These are phyloP conservation scores for Crassisporium funariophilum DNA, from an alignment of 768 basidiomycete genomes.

Conservation along the genomic window DNA sequence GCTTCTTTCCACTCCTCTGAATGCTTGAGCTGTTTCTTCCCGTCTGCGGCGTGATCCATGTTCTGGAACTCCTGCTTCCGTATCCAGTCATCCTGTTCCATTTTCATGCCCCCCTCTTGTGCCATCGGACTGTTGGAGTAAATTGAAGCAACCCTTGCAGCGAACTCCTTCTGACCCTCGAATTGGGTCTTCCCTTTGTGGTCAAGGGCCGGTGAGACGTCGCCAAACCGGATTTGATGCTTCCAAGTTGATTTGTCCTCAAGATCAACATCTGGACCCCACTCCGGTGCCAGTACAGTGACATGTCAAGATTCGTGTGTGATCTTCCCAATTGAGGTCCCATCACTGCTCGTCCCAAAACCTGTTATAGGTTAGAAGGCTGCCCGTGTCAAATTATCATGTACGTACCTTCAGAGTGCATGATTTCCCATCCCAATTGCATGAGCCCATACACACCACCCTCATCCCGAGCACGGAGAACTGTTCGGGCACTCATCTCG, in stretches of 20 bases:
- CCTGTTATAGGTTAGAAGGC: constrained; percentile 4
- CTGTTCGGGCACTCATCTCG: too few species aligned
- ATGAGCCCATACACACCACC: too few species aligned
- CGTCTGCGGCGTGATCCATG: constrained; percentile 32
- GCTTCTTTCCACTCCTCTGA: constrained; percentile 15
- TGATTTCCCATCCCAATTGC: constrained; percentile 11
- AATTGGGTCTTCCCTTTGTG: constrained; percentile 30
- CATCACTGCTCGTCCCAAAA: constrained; percentile 25
- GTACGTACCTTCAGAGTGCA: constrained; percentile 2
- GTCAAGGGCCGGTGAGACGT: constrained; percentile 17
- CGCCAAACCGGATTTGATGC: constrained; percentile 14
- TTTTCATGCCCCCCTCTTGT: constrained; percentile 3
- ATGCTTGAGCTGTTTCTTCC: constrained; percentile 23
- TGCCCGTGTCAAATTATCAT: neutral
- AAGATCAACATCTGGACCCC: constrained; percentile 14
- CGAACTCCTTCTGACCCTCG: constrained; percentile 15
- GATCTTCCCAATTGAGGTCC: constrained; percentile 25
- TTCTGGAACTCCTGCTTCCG: constrained; percentile 20
- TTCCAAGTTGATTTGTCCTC: constrained; percentile 19
- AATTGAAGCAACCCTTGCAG: constrained; percentile 7
- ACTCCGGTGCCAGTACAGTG: constrained; percentile 16
- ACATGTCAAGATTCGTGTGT: constrained; percentile 21
- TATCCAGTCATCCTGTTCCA: constrained; percentile 17
- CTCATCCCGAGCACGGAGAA: too few species aligned
- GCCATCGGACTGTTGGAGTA: constrained; percentile 24